A percentile compares a stretch with the other conserved stretches of the same genome.
Evolutionary conservation across 345 rosid genomes (phyloP).

Genomic region (Excoecaria cochinchinensis): DNA sequence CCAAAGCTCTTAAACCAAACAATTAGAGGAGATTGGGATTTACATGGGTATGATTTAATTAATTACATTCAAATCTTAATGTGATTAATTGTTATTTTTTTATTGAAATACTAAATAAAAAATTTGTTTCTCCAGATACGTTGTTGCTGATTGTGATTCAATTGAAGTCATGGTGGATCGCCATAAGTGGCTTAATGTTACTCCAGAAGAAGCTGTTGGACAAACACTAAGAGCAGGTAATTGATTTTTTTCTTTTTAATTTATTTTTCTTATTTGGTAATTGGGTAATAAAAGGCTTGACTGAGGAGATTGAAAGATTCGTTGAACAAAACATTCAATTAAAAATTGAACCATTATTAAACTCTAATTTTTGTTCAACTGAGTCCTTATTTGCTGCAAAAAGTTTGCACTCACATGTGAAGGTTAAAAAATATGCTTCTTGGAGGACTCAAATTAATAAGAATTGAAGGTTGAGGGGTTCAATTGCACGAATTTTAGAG

Average conservation of each 20-base stretch:
- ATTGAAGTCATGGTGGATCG: neutral
- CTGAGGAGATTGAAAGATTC: no score
- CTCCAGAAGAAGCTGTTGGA: slow-evolving; percentile 13
- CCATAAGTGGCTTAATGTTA: neutral
- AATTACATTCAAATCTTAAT: no score
- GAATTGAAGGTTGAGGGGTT: neutral
- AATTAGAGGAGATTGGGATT: slow-evolving; percentile 23
- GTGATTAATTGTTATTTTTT: no score
- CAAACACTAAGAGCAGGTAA: slow-evolving; percentile 44
- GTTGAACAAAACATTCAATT: no score
- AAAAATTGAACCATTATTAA: no score
- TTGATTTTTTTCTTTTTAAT: neutral
- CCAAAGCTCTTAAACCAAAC: slow-evolving; percentile 52
- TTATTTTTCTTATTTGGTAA: no score
- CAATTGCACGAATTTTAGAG: neutral
- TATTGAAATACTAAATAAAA: no score
- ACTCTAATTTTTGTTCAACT: no score
- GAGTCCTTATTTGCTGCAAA: no score
- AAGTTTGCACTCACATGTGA: no score
- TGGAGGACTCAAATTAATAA: no score
- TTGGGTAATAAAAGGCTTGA: neutral
- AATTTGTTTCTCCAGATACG: slow-evolving; percentile 1
- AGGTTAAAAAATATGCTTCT: no score
- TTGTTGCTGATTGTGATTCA: slow-evolving; percentile 20
- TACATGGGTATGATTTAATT: slow-evolving; percentile 10